phyloP scores from a whole-genome alignment of 1,284 basidiomycete genomes.

The Spongiforma sp. region DNA sequence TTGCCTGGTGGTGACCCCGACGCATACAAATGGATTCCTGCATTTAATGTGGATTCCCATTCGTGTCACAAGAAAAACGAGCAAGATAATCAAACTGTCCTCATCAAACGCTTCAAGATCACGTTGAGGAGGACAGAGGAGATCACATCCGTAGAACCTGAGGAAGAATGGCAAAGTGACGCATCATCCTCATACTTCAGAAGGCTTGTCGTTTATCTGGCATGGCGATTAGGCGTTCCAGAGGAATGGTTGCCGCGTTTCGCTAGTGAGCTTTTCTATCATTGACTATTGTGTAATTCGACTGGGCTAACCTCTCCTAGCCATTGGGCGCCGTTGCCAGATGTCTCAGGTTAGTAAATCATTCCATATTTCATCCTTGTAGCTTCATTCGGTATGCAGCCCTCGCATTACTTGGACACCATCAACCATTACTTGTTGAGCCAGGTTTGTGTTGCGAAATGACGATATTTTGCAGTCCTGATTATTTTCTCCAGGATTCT shows the following conservation, averaged over 20 bases:
- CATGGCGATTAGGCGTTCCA: rapidly evolving
- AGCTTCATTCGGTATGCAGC: background rate
- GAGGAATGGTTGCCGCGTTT: background rate
- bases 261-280: background rate
- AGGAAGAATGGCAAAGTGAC: no score
- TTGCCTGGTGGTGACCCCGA: background rate
- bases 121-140: background rate
- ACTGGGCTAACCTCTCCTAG: background rate
- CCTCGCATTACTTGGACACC: background rate
- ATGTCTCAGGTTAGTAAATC: background rate
- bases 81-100: background rate
- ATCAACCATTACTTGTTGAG: background rate
- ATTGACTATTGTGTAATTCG: background rate
- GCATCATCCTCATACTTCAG: no score
- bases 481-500: background rate
- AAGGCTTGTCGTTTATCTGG: no score
- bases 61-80: background rate
- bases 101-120: background rate
- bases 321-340: background rate
- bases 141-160: no score
- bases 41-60: background rate
- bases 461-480: background rate
- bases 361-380: background rate
- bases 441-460: background rate
- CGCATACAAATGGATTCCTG: background rate